Conservation (phyloP, 2,329 filamentous ascomycete genomes). For the Geoglossum cookeanum region DNA sequence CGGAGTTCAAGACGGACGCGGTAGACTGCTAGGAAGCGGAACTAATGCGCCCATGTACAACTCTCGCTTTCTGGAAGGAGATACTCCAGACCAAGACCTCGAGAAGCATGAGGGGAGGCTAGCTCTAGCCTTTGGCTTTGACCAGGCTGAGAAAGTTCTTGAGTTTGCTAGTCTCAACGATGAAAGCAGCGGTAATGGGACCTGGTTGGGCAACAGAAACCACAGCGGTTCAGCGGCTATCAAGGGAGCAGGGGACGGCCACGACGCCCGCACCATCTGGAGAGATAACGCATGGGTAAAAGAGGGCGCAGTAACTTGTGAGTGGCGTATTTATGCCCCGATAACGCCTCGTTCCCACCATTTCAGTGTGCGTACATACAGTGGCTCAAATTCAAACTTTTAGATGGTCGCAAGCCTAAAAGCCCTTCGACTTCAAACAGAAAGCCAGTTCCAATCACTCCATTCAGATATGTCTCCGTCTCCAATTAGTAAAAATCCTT, state of each 20-base stretch:
- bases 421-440: conserved; percentile 15
- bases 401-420: conserved; percentile 6
- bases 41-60: conserved; percentile 49
- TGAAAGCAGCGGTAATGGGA: conserved; percentile 11
- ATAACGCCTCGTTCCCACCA: conserved; percentile 11
- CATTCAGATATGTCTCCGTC: conserved; percentile 48
- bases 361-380: conserved; percentile 17
- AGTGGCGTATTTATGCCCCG: conserved; percentile 9
- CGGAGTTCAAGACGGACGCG: conserved; percentile 40
- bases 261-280: conserved; percentile 17
- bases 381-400: conserved; percentile 5
- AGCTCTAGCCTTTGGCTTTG: conserved; percentile 63
- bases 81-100: conserved; percentile 37
- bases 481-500: neutral
- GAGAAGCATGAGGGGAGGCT: conserved; percentile 56
- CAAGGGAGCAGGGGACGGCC: neutral
- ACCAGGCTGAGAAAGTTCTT: conserved; percentile 48
- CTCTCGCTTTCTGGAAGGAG: conserved; percentile 33
- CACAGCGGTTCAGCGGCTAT: conserved; percentile 2
- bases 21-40: conserved; percentile 45
- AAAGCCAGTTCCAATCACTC: conserved; percentile 43
- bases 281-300: conserved; percentile 23
- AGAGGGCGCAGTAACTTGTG: conserved; percentile 16
- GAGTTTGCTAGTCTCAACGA: conserved; percentile 23
- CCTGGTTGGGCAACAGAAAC: conserved; percentile 6